Percentiles rank a stretch among this genome's conserved stretches.
phyloP scores from a whole-genome alignment of 441 rosid species.

The Cnidoscolus chayamansa region DNA sequence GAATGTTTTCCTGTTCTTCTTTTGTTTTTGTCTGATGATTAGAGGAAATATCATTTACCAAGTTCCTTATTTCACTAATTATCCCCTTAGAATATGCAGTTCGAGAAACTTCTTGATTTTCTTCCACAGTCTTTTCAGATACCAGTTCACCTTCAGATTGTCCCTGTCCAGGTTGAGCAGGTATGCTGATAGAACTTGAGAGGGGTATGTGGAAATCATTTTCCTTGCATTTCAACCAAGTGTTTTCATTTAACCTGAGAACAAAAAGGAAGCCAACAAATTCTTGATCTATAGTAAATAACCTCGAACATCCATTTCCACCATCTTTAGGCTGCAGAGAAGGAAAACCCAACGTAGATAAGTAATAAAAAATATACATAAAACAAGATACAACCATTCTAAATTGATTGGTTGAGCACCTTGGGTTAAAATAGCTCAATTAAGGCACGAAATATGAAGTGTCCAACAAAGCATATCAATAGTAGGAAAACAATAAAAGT shows the following conservation, averaged over 20 bases:
- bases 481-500: background rate
- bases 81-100: slow-evolving; percentile 54
- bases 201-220: slow-evolving; percentile 81
- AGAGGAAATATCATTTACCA: slow-evolving; percentile 62
- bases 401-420: background rate
- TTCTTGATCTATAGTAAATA: slow-evolving; percentile 63
- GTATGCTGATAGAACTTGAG: slow-evolving; percentile 40
- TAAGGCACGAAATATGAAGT: background rate
- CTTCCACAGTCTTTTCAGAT: slow-evolving; percentile 35
- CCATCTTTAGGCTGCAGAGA: slow-evolving; percentile 61
- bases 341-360: slow-evolving; percentile 10
- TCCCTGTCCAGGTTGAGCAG: slow-evolving; percentile 28
- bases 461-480: background rate
- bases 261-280: slow-evolving; percentile 75
- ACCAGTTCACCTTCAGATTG: slow-evolving; percentile 32
- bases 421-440: background rate
- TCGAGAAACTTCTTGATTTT: slow-evolving; percentile 39
- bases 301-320: slow-evolving; percentile 53
- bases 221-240: slow-evolving; percentile 68
- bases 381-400: slow-evolving; percentile 16
- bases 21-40: slow-evolving; percentile 50
- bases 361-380: slow-evolving; percentile 20
- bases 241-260: slow-evolving; percentile 62
- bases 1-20: slow-evolving; percentile 79
- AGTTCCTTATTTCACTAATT: slow-evolving; percentile 71